These are phyloP conservation scores for Kwoniella shivajii DNA, from an alignment of 1,284 basidiomycete genomes.

Conservation along the genomic window DNA sequence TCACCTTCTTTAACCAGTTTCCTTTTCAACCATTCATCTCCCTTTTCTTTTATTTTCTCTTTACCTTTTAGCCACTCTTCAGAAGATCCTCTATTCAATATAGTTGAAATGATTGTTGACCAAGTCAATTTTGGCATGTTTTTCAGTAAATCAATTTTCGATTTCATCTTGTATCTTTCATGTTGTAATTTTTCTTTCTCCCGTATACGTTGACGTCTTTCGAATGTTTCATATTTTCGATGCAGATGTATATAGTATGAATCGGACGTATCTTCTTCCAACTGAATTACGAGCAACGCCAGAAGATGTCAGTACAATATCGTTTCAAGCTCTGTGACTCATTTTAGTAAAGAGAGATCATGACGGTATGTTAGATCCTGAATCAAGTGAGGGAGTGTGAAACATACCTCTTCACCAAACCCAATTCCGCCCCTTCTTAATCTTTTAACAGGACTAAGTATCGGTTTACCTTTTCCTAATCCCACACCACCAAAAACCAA, in stretches of 20 bases:
- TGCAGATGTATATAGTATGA: conserved; percentile 81
- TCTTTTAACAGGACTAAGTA: conserved; percentile 32
- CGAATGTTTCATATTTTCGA: conserved; percentile 79
- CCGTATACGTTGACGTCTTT: conserved; percentile 77
- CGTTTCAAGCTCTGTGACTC: no score
- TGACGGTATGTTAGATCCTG: no score
- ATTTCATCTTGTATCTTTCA: conserved; percentile 85
- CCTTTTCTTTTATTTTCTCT: conserved; percentile 33
- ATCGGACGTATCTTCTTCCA: conserved; percentile 74
- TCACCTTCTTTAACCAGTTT: conserved; percentile 46
- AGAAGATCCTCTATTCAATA: conserved; percentile 22
- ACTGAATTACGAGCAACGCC: conserved; percentile 50
- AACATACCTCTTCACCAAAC: conserved; percentile 26
- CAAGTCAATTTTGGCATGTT: conserved; percentile 42
- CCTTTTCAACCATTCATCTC: conserved; percentile 44
- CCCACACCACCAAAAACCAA: conserved; percentile 13
- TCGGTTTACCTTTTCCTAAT: not conserved
- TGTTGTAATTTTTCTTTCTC: conserved; percentile 89
- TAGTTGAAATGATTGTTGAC: conserved; percentile 31
- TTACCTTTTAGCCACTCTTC: conserved; percentile 37
- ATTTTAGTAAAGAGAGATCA: no score
- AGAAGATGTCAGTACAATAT: not conserved
- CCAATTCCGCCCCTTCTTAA: conserved; percentile 26
- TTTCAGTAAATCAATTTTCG: conserved; percentile 80
- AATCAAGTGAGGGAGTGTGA: no score